Conservation (phyloP, 202 grass and related monocot species). For the Hordeum pubiflorum region DNA sequence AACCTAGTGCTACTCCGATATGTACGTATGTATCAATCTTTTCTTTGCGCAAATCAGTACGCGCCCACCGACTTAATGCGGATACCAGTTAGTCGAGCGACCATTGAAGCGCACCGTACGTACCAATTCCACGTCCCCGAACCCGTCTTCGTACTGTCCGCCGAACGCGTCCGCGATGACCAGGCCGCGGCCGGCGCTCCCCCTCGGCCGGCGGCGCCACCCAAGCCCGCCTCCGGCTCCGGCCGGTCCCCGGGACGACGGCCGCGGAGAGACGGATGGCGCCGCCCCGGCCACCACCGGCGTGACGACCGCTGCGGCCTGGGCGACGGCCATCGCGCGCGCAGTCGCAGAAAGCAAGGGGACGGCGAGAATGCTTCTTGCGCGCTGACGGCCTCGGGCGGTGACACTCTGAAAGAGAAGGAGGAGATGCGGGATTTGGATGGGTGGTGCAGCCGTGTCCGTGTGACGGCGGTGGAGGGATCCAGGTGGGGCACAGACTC, state of each 20-base stretch:
- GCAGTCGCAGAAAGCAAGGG: not conserved
- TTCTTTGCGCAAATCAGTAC: not conserved
- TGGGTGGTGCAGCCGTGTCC: not conserved
- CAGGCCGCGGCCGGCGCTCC: slow-evolving; percentile 10
- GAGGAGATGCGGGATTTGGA: slow-evolving; percentile 2
- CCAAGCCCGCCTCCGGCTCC: slow-evolving; percentile 9
- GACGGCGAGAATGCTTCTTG: slow-evolving; percentile 1
- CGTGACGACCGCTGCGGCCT: slow-evolving; percentile 8
- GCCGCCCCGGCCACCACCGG: slow-evolving; percentile 10
- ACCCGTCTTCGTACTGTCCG: slow-evolving; percentile 78
- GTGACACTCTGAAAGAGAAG: not conserved
- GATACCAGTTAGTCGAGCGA: no score
- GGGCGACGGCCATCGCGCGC: slow-evolving; percentile 18
- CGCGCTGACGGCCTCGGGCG: not conserved
- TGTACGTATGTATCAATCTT: not conserved
- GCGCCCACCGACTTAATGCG: no score
- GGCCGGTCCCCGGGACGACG: not conserved
- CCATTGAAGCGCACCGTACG: not conserved
- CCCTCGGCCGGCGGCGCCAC: slow-evolving; percentile 14
- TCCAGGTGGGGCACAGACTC: not conserved
- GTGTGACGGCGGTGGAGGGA: not conserved
- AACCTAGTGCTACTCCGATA: no score
- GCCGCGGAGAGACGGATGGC: not conserved
- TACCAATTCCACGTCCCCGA: slow-evolving; percentile 72
- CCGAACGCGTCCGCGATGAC: slow-evolving; percentile 56